Base-by-base conservation (phyloP, 1,284 basidiomycete genomes). In the Kwoniella shivajii region DNA sequence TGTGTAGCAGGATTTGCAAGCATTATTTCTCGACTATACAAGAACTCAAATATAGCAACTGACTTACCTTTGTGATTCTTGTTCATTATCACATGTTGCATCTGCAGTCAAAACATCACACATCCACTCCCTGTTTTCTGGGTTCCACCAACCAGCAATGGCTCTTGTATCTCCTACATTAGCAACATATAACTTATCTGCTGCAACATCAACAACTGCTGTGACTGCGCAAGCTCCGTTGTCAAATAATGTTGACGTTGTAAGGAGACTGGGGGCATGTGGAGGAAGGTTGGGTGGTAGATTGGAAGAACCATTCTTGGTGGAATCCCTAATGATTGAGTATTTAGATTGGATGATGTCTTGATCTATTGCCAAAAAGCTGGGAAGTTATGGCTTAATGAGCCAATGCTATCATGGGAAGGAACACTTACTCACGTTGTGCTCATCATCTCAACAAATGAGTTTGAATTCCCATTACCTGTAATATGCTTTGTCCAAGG, bases 161-260 rank as follows among this genome's bases (percentile, higher is more conserved):
- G 95, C 95, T 44, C 95, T 85, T 67, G 89, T 89, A 73, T 99
- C 95, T 5, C 95, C 95, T 7, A 92, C 88, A 67, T 88, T 89
- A 2, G 95, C 94, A 39, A 95, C 85, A 68, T 94, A 92, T 37
- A 96, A 74, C 68, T 90, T 85, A 46, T 82, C 83, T 61, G 87
- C 82, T 13, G 86, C 84, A 0, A 88, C 89, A 70, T 95, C 92
- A 57, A 96, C 82, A 34, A 92, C 73, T 0, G 90, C 86, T 72
- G 92, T 82, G 51, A 94, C 78, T 1, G 92, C 91, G 72, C 92
- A 95, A 57, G 90, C 91, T 4, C 92, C 92, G 18, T 27, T 34
- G 20, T 43, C 34, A 83, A 72, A 82, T 79, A 93, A 42, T 18
- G 33, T 29, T 41, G 39, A 22, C 34, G 38, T 22, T 26, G 27